phyloP scores from a whole-genome alignment of 805 yeast species.

The Kazachstania taianensis region DNA sequence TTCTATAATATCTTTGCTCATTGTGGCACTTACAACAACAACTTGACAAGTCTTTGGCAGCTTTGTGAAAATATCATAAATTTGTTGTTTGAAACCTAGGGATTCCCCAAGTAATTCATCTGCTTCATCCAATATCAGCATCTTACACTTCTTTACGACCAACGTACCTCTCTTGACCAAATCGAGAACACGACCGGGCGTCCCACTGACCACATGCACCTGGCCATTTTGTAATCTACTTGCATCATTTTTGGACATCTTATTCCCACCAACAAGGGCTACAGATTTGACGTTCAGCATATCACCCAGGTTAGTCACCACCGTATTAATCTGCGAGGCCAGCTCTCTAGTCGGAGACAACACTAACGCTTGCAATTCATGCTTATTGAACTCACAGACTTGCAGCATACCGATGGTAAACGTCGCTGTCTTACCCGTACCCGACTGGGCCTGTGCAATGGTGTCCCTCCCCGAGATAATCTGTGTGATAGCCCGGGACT shows the following conservation, averaged over 20 bases:
- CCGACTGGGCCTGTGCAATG: conserved; percentile 97
- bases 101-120: conserved; percentile 83
- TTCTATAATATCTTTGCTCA: conserved; percentile 86
- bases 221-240: conserved; percentile 61
- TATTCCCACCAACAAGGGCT: conserved; percentile 90
- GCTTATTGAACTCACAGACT: conserved; percentile 61
- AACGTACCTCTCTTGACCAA: conserved; percentile 78
- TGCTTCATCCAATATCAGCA: conserved; percentile 92
- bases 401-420: conserved; percentile 90
- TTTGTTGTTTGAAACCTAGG: conserved; percentile 90
- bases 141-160: conserved; percentile 65
- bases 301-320: conserved; percentile 76
- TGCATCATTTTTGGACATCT: conserved; percentile 65
- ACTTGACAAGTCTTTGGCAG: conserved; percentile 88
- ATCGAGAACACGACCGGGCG: conserved; percentile 93
- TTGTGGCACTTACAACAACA: conserved; percentile 88
- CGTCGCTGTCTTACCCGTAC: conserved; percentile 99
- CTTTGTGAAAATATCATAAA: conserved; percentile 82
- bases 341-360: conserved; percentile 94
- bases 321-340: conserved; percentile 87
- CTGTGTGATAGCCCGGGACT: conserved; percentile 91
- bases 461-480: conserved; percentile 90
- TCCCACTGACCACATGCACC: conserved; percentile 88
- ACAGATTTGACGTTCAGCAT: conserved; percentile 79
- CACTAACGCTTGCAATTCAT: conserved; percentile 80